phyloP scores from a whole-genome alignment of 306 rosid species.

The Prunus persica region DNA sequence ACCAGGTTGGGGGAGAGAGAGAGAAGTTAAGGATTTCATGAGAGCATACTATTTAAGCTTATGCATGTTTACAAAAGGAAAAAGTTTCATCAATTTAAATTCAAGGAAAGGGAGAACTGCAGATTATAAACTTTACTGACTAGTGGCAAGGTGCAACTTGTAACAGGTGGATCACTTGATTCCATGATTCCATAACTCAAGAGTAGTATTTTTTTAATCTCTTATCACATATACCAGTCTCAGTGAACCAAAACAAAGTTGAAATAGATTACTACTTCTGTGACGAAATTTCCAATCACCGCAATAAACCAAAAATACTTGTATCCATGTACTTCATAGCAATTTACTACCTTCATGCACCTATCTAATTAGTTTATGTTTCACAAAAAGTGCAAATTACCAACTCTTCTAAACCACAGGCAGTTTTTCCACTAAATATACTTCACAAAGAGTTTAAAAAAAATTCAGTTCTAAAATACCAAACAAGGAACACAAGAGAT shows the following conservation, averaged over 20 bases:
- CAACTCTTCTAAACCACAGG: neutral
- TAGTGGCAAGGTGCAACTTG: neutral
- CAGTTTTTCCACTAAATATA: neutral
- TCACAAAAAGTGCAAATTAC: neutral
- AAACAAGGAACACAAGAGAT: neutral
- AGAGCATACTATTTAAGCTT: neutral
- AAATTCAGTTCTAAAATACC: neutral
- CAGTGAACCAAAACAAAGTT: neutral
- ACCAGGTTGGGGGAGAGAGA: slow-evolving; percentile 22
- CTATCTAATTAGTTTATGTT: neutral
- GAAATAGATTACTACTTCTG: neutral
- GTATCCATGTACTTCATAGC: neutral
- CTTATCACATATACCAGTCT: neutral
- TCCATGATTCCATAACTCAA: neutral
- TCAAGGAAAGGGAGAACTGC: neutral
- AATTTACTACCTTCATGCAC: neutral
- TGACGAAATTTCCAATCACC: neutral
- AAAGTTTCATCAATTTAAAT: neutral
- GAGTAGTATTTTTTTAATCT: neutral
- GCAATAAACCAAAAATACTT: neutral
- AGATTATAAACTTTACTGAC: neutral
- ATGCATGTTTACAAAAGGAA: neutral
- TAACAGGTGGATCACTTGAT: neutral
- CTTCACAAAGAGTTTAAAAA: neutral
- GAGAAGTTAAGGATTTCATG: slow-evolving; percentile 12